phyloP scores from a whole-genome alignment of 331 rosid genomes.

The Rhamnella rubrinervis region DNA sequence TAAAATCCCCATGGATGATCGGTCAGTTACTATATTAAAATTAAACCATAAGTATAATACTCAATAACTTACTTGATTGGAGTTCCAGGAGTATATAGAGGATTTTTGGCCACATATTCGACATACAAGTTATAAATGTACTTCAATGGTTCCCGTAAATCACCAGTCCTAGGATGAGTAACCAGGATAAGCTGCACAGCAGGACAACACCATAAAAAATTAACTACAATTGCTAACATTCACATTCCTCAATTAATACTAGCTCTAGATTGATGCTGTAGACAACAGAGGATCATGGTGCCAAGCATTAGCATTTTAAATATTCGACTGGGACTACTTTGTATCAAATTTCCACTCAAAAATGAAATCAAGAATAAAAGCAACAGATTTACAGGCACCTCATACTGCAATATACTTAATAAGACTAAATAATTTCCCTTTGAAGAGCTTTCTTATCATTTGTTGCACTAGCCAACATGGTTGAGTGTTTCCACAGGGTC shows the following conservation, averaged over 20 bases:
- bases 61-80: constrained; percentile 52
- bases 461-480: too few relatives aligned
- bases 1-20: background rate
- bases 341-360: too few relatives aligned
- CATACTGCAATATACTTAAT: too few relatives aligned
- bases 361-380: too few relatives aligned
- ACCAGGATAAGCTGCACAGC: constrained; percentile 75
- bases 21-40: background rate
- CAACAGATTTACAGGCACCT: too few relatives aligned
- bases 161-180: constrained; percentile 88
- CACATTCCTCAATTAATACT: background rate
- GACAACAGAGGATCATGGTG: background rate
- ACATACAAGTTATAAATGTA: constrained; percentile 90
- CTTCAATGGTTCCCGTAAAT: constrained; percentile 76
- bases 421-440: too few relatives aligned
- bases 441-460: too few relatives aligned
- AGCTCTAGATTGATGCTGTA: background rate
- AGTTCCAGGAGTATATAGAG: constrained; percentile 74
- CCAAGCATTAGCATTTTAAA: background rate
- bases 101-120: constrained; percentile 89
- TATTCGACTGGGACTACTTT: too few relatives aligned
- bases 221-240: background rate
- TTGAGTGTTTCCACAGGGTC: too few relatives aligned
- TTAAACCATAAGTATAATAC: background rate
- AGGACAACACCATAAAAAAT: constrained; percentile 5